Base-by-base conservation (phyloP, 2,329 filamentous ascomycete species). In the Blastomyces gilchristii region DNA sequence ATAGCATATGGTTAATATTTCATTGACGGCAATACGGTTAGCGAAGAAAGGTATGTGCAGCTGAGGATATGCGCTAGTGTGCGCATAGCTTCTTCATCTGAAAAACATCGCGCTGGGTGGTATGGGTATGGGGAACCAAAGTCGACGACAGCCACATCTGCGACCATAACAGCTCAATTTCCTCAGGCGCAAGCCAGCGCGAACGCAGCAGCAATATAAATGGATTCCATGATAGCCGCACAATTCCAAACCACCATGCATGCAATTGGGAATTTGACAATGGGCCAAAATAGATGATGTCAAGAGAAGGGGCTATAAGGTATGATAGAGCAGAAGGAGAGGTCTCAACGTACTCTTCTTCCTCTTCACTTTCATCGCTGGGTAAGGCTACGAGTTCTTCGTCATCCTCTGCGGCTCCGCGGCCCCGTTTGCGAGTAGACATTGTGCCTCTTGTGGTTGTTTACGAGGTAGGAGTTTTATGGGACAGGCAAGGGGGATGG, bases 381-480 rank as follows among this genome's bases (percentile, higher is more conserved):
- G 79, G 79, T 49, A 81, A 75, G 43, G 76, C 75, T 63, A 78
- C 75, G 4, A 82, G 74, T 67, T 79, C 76, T 62, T 78, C 75
- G 63, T 74, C 22, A 50, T 25, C 78, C 47, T 80, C 79, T 60
- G 79, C 78, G 25, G 77, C 72, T 39, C 81, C 78, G 65, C 78
- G 76, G 73, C 79, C 78, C 75, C 81, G 79, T 69, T 79, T 79
- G 70, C 79, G 77, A 67, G 79, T 79, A 28, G 77, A 73, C 78
- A 80, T 80, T 43, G 62, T 72, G 60, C 43, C n/a, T 8, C 50
- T 31, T 45, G 18, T 2, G 50, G 39, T 18, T 54, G 52, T n/a
- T 34, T 41, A 37, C n/a, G 18, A 57, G 9, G 34, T 22, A 28
- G 8, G 57, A 59, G 57, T 28, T 31, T 45, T 8, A 12, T 25